Base-by-base conservation (phyloP, 495 filamentous ascomycete genomes). In the Xylaria sp. region DNA sequence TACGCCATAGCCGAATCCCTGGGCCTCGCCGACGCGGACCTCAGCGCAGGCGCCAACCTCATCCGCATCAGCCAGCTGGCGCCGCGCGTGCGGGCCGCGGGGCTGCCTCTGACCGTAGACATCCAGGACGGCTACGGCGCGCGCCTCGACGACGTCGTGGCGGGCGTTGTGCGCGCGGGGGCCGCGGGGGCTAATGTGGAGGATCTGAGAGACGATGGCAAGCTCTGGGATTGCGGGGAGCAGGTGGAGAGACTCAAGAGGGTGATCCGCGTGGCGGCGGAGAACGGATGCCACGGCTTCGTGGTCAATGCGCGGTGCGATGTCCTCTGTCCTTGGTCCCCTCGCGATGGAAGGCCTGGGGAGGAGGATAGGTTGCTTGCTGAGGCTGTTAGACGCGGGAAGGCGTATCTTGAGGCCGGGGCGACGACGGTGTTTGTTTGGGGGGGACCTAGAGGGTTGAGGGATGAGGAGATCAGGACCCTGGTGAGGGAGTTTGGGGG, bases 401-500 rank as follows among this genome's bases (percentile, higher is more conserved):
- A 76, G 67, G 76, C 76, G 21, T 86, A 81, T 76, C 70, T 86
- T 26, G 77, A 77, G 1, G 84, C 83, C 19, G 83, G 84, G 14
- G 77, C 77, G 5, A 76, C 72, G 9, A 85, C 81, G 1, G 83
- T 86, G 0, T 86, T 86, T 80, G 81, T 85, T 29, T 86, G 83
- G 83, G 85, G 85, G 58, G 82, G 83, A 0, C 59, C 74, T 0
- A 57, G 81, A 5, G 80, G 81, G 0, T 69, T 85, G n/a, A 65
- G 70, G 63, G 69, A 50, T 66, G 84, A 57, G 3, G 48, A 55
- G 50, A 24, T 67, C 17, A 7, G 44, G 0, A 26, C 31, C n/a
- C 31, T 66, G 6, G 78, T 80, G 12, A 65, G 57, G 31, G 81
- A 65, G 19, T 70, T 79, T 37, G 73, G 71, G 0, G 77, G 77